Conservation (phyloP, 1,139 yeast genomes). For the Pneumocystis canis region DNA sequence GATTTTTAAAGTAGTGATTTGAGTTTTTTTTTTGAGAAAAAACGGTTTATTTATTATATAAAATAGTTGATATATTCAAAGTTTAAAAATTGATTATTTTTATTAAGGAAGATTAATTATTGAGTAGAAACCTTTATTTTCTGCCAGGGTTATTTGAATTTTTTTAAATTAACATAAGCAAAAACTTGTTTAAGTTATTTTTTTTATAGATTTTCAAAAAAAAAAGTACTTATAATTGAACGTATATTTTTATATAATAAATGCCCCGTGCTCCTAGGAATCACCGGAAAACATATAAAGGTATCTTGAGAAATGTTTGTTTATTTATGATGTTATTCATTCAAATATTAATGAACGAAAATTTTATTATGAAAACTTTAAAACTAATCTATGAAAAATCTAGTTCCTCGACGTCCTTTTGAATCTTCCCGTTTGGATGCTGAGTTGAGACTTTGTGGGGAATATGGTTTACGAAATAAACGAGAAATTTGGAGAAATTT, state of each 20-base stretch:
- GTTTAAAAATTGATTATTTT: too few species aligned
- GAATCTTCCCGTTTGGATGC: slow-evolving; percentile 38
- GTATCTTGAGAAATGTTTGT: not conserved
- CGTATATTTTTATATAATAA: not conserved
- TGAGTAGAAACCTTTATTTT: too few species aligned
- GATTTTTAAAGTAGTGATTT: too few species aligned
- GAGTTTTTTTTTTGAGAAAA: too few species aligned
- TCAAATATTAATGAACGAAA: not conserved
- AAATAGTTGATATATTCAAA: too few species aligned
- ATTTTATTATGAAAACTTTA: not conserved
- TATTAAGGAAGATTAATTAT: too few species aligned
- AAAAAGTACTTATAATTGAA: not conserved
- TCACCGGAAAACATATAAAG: not conserved
- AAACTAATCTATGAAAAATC: slow-evolving; percentile 6
- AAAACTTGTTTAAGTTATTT: not conserved
- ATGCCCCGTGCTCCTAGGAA: slow-evolving; percentile 2
- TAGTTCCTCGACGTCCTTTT: slow-evolving; percentile 14
- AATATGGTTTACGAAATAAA: slow-evolving; percentile 99
- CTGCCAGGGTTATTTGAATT: too few species aligned
- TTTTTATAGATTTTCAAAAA: too few species aligned
- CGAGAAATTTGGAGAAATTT: slow-evolving; percentile 97
- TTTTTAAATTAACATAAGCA: too few species aligned
- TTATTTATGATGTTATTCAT: not conserved
- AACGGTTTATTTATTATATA: too few species aligned
- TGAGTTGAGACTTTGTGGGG: slow-evolving; percentile 98